A percentile compares a stretch with the other conserved stretches of the same genome.
Evolutionary conservation across 345 rosid species (phyloP).

Genomic region (Acer yangbiense): DNA sequence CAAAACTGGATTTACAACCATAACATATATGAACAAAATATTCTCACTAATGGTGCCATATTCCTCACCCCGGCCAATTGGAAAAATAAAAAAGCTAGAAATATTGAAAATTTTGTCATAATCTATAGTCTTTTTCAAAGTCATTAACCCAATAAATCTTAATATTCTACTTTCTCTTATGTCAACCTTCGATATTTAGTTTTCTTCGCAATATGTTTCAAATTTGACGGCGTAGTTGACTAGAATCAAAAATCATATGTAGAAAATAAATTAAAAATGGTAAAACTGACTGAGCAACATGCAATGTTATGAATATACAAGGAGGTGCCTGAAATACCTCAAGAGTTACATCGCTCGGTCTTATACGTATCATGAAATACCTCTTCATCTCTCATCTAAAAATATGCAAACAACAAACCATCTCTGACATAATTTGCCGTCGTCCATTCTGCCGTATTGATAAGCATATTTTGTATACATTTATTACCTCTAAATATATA

Average conservation of each 20-base stretch:
- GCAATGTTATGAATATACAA: no score
- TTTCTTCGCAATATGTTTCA: not conserved
- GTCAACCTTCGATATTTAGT: not conserved
- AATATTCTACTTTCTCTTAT: not conserved
- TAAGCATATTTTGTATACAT: no score
- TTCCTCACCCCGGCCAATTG: not conserved
- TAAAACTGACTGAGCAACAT: not conserved
- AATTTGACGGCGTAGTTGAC: conserved; percentile 16
- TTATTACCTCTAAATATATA: no score
- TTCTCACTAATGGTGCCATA: not conserved
- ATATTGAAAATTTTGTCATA: conserved; percentile 1
- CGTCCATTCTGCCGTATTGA: no score
- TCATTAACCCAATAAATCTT: not conserved
- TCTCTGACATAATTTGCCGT: no score
- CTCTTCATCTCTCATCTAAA: no score
- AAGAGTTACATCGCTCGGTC: no score
- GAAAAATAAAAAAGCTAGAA: not conserved
- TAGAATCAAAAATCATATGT: not conserved
- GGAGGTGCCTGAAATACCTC: no score
- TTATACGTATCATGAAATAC: no score
- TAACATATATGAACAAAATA: not conserved
- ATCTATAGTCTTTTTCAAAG: conserved; percentile 11
- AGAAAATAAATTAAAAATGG: not conserved
- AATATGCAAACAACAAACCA: no score
- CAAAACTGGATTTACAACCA: not conserved